Evolutionary conservation across 352 stramenopile species (phyloP), one percentile per base, ranked within the genome.

Genomic region (Lagenidium giganteum): DNA sequence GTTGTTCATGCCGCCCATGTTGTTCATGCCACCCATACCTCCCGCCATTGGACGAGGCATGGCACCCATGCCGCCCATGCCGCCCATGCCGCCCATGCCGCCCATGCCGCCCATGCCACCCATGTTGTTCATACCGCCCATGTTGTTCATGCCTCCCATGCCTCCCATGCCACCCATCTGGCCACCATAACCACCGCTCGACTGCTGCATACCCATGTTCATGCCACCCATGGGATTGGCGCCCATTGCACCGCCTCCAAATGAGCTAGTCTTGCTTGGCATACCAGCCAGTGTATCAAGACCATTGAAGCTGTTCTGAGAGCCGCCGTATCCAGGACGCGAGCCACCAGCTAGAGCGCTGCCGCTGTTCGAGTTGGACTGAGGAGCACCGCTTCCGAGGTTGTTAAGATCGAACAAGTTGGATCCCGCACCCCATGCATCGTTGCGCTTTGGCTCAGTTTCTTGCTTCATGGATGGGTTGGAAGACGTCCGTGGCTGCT

Each of bases 401-500:
- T 92, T 92, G 54, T 69, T 87, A n/a, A 92, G 57, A 44, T 92
- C 64, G 13, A 89, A 85, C 12, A 92, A 53, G 34, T 67, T 83
- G 1, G 79, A 92, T 8, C 79, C 79, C 55, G 79, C 79, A 35
- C 79, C 79, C 79, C 79, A 92, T 4, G 79, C 79, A 35, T 92
- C 79, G 38, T 78, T 87, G 23, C 68, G 70, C 47, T 74, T 68
- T 30, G 64, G 72, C n/a, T 84, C 63, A 11, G 55, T 51, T 35
- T 59, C 54, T n/a, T 43, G 45, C 23, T 21, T 51, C 20, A 56
- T 47, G n/a, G 55, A 47, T 22, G 70, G 26, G 49, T 82, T 83
- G 5, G 69, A 82, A 14, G 51, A 46, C 8, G 61, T 73, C n/a
- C 61, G 64, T 37, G 54, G 54, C 36, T 65, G 58, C 51, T 59